Conservation (phyloP, 768 basidiomycete species). For the Arthromyces matolae region DNA sequence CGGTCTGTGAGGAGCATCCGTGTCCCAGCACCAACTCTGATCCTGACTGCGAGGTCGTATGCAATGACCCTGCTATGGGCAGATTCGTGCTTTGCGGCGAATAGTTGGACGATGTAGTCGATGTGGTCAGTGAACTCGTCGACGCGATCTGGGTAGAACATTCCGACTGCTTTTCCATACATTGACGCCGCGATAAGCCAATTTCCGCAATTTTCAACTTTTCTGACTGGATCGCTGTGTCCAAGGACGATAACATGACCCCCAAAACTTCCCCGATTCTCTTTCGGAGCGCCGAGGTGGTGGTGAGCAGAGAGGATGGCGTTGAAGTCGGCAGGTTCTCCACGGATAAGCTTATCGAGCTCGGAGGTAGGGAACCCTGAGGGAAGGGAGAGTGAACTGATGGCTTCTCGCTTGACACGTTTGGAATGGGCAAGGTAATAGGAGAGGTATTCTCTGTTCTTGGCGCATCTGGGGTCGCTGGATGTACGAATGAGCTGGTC, state of each 20-base stretch:
- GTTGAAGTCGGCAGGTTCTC: no score
- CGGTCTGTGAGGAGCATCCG: conserved; percentile 18
- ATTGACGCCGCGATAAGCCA: conserved; percentile 24
- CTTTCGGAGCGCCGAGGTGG: conserved; percentile 16
- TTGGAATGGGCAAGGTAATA: background rate
- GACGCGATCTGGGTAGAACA: conserved; percentile 21
- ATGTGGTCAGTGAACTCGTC: conserved; percentile 21
- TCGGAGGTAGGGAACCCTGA: no score
- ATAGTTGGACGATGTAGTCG: conserved; percentile 21
- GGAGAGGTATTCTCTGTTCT: background rate
- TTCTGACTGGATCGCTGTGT: conserved; percentile 8
- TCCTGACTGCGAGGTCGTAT: conserved; percentile 24
- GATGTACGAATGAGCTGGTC: no score
- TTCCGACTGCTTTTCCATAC: conserved; percentile 14
- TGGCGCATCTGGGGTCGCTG: background rate
- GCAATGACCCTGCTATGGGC: conserved; percentile 20
- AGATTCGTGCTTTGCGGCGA: conserved; percentile 7
- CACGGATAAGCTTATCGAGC: no score
- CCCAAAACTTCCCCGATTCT: conserved; percentile 17
- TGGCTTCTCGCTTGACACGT: conserved; percentile 10
- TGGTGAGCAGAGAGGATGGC: no score
- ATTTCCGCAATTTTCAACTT: conserved; percentile 16
- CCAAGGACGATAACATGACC: conserved; percentile 15
- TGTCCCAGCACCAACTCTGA: conserved; percentile 9
- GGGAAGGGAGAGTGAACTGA: no score